These are phyloP conservation scores for Populus pruinosa DNA, from an alignment of 345 rosid genomes.

Conservation along the genomic window DNA sequence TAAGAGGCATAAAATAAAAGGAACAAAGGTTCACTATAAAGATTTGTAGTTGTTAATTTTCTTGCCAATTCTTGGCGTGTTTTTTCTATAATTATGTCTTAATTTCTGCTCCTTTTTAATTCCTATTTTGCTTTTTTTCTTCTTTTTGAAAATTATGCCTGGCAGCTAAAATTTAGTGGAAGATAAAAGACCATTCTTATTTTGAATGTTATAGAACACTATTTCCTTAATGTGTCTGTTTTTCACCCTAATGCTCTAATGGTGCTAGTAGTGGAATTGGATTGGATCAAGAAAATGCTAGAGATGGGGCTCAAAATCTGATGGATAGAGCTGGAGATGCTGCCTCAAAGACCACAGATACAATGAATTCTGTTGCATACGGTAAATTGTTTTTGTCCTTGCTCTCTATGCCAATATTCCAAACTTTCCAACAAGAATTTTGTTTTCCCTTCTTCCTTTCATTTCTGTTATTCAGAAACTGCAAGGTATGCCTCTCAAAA, in stretches of 20 bases:
- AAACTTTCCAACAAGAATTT: not conserved
- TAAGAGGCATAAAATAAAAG: not conserved
- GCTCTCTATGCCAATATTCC: not conserved
- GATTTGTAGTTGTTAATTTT: not conserved
- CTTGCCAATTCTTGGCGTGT: not conserved
- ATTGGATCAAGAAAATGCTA: slow-evolving; percentile 1
- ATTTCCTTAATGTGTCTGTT: not conserved
- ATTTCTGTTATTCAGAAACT: slow-evolving; percentile 14
- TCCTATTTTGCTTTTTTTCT: not conserved
- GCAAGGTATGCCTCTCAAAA: slow-evolving; percentile 31
- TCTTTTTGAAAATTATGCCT: not conserved
- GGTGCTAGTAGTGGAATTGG: slow-evolving; percentile 19
- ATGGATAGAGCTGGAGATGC: slow-evolving; percentile 31
- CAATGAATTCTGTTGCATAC: slow-evolving; percentile 26
- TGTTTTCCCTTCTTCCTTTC: not conserved
- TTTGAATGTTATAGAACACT: not conserved
- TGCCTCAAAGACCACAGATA: slow-evolving; percentile 32
- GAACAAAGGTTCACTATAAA: not conserved
- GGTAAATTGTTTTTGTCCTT: slow-evolving; percentile 18
- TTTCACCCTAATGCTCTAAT: not conserved
- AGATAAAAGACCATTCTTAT: not conserved
- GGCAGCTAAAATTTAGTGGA: not conserved
- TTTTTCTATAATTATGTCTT: not conserved
- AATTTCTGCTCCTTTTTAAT: not conserved
- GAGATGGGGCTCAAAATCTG: slow-evolving; percentile 13